Conservation (phyloP, 768 basidiomycete genomes). For the Russula lepida region DNA sequence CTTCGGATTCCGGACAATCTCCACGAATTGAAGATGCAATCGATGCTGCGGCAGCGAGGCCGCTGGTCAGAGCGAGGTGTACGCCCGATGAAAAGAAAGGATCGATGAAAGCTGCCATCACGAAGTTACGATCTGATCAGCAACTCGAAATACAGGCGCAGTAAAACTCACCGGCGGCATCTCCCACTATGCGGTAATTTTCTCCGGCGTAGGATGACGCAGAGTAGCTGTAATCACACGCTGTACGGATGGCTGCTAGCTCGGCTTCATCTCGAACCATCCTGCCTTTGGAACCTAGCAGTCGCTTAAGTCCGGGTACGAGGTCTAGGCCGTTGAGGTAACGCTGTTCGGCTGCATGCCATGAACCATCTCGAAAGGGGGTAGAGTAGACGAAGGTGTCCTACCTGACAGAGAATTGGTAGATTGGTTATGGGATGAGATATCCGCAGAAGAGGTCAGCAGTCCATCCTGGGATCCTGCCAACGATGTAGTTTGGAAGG, state of each 20-base stretch:
- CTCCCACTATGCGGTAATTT: conserved; percentile 31
- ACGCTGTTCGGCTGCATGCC: conserved; percentile 20
- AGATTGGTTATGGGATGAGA: neutral
- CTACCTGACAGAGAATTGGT: neutral
- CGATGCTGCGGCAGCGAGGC: conserved; percentile 38
- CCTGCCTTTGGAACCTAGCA: conserved; percentile 26
- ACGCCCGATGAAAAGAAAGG: conserved; percentile 55
- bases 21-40: conserved; percentile 42
- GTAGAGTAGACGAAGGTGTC: conserved; percentile 4
- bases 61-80: conserved; percentile 45
- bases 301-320: conserved; percentile 27
- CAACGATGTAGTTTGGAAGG: neutral
- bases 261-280: conserved; percentile 21
- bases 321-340: conserved; percentile 29
- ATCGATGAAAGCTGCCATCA: conserved; percentile 47
- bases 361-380: conserved; percentile 8
- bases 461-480: neutral
- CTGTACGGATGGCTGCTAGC: conserved; percentile 25
- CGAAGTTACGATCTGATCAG: neutral
- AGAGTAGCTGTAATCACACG: conserved; percentile 33
- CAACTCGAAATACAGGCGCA: neutral
- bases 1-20: conserved; percentile 36
- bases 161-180: conserved; percentile 30
- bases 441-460: neutral
- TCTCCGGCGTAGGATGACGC: conserved; percentile 28